Evolutionary conservation across 495 filamentous ascomycete genomes (phyloP).

Genomic region (Cryomyces minteri): DNA sequence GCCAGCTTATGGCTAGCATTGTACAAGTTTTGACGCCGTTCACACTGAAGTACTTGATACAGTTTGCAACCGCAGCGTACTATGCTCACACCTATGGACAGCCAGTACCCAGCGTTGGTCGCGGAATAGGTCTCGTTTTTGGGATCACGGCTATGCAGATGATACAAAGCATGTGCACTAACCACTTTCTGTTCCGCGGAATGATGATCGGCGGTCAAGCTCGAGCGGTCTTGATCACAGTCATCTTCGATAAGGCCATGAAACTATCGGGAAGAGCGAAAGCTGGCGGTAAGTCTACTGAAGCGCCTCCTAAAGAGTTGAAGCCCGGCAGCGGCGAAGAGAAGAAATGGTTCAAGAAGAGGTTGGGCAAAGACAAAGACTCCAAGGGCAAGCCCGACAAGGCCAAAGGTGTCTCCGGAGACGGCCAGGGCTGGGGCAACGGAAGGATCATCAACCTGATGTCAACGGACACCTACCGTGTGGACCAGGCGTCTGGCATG

Average conservation of each 20-base stretch:
- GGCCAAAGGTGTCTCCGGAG: conserved; percentile 32
- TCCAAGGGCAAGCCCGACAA: conserved; percentile 21
- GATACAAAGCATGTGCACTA: conserved; percentile 19
- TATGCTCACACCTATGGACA: conserved; percentile 6
- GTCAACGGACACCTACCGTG: conserved; percentile 80
- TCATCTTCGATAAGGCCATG: conserved; percentile 31
- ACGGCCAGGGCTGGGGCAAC: conserved; percentile 75
- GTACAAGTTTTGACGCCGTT: conserved; percentile 55
- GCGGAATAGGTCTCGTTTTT: conserved; percentile 22
- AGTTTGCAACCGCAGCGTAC: conserved; percentile 46
- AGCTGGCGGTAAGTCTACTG: conserved; percentile 20
- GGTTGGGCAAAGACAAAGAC: conserved; percentile 20
- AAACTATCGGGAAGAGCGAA: conserved; percentile 20
- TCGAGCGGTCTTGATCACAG: conserved; percentile 21
- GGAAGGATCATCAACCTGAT: conserved; percentile 81
- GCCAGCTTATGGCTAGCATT: conserved; percentile 51
- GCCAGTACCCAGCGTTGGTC: conserved; percentile 15
- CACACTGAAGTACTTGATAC: conserved; percentile 21
- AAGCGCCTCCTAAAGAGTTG: conserved; percentile 14
- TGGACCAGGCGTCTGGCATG: conserved; percentile 69
- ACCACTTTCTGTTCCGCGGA: conserved; percentile 26
- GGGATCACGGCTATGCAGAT: conserved; percentile 22
- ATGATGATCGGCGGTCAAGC: conserved; percentile 24
- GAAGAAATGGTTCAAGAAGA: conserved; percentile 25
- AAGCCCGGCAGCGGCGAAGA: conserved; percentile 24